phyloP scores from a whole-genome alignment of 257 asterid genomes.

The Petunia axillaris region DNA sequence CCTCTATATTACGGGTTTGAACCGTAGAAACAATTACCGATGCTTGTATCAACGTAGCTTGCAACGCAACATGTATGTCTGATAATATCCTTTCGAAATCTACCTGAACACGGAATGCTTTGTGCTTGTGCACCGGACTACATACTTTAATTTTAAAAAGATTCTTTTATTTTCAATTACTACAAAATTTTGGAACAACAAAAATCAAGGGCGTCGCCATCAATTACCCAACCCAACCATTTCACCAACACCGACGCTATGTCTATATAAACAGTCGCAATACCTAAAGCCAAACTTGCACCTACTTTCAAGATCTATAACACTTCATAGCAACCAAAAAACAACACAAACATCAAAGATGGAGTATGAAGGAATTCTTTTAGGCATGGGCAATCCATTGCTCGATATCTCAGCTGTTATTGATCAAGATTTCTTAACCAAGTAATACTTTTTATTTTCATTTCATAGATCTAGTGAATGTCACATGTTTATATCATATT shows the following conservation, averaged over 20 bases:
- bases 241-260: background rate
- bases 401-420: slow-evolving; percentile 84
- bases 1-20: no score
- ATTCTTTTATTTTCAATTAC: no score
- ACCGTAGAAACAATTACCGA: no score
- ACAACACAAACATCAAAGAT: slow-evolving; percentile 26
- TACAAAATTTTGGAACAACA: background rate
- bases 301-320: slow-evolving; percentile 5
- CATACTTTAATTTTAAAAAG: no score
- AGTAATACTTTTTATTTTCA: slow-evolving; percentile 42
- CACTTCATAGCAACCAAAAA: background rate
- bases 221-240: background rate
- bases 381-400: slow-evolving; percentile 97
- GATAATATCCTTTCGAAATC: no score
- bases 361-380: slow-evolving; percentile 70
- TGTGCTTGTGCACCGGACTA: no score
- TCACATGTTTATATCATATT: background rate
- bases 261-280: background rate
- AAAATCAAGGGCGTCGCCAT: background rate
- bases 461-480: slow-evolving; percentile 20
- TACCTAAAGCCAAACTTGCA: background rate
- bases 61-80: no score
- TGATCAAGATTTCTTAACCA: slow-evolving; percentile 79
- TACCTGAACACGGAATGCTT: no score
- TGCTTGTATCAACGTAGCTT: no score